phyloP scores from a whole-genome alignment of 768 basidiomycete genomes.

The Mrakia gelida region DNA sequence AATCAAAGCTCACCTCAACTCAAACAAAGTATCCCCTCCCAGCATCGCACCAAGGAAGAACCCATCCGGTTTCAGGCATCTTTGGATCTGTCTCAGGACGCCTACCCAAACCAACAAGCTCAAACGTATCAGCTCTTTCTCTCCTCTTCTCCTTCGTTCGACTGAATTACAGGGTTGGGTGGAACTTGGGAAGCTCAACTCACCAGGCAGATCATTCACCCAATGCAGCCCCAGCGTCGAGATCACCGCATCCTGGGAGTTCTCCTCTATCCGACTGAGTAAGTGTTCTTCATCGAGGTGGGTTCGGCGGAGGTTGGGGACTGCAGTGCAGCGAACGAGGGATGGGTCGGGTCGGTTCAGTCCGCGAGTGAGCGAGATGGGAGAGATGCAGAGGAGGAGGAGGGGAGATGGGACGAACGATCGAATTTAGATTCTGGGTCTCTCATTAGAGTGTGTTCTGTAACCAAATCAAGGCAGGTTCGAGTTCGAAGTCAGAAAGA shows the following conservation, averaged over 20 bases:
- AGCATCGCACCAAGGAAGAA: constrained; percentile 91
- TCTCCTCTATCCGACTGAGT: constrained; percentile 58
- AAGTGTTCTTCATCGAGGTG: constrained; percentile 81
- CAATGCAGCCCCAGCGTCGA: constrained; percentile 91
- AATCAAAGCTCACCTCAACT: constrained; percentile 64
- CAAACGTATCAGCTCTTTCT: neutral
- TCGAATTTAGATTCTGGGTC: constrained; percentile 54
- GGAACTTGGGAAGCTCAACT: constrained; percentile 36
- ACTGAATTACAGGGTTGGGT: neutral
- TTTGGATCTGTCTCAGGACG: constrained; percentile 75
- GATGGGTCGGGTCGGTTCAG: too few species aligned
- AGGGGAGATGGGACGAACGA: neutral
- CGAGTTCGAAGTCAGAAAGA: too few species aligned
- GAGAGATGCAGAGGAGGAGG: neutral
- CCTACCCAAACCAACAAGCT: constrained; percentile 50
- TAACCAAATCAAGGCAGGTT: too few species aligned
- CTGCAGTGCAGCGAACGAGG: constrained; percentile 47
- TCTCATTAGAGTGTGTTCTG: constrained; percentile 67
- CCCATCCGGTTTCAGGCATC: constrained; percentile 81
- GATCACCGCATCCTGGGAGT: constrained; percentile 85
- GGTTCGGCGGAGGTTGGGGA: constrained; percentile 65
- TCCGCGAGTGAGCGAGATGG: neutral
- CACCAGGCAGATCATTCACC: constrained; percentile 95
- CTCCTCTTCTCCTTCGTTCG: neutral
- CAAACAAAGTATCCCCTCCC: constrained; percentile 93